Conservation (phyloP, 805 yeast species). For the Candida palmyrensis region DNA sequence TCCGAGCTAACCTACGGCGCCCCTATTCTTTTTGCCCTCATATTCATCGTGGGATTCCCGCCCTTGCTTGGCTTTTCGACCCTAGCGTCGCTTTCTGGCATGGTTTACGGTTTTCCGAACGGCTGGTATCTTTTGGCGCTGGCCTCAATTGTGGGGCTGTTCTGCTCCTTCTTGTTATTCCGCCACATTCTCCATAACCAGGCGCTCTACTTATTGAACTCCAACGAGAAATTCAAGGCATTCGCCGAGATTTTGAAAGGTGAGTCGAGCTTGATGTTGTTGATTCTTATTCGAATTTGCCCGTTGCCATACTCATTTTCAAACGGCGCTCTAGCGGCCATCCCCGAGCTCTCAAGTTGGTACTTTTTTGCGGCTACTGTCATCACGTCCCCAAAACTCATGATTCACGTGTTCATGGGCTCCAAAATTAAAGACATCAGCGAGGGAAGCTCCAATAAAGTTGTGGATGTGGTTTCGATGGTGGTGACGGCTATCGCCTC, state of each 20-base stretch:
- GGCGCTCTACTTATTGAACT: conserved; percentile 56
- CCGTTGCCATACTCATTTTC: conserved; percentile 92
- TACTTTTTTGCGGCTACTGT: conserved; percentile 68
- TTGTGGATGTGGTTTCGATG: conserved; percentile 63
- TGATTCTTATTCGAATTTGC: conserved; percentile 73
- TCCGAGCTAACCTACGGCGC: conserved; percentile 34
- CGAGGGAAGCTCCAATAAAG: conserved; percentile 40
- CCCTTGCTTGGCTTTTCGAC: conserved; percentile 83
- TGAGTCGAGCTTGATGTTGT: conserved; percentile 54
- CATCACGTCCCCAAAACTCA: conserved; percentile 74
- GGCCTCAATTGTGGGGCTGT: conserved; percentile 70
- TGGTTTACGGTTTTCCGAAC: conserved; percentile 71
- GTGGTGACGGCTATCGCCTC: conserved; percentile 52
- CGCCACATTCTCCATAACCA: conserved; percentile 50
- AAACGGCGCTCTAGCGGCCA: conserved; percentile 87
- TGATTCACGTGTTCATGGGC: conserved; percentile 77
- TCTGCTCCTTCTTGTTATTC: conserved; percentile 66
- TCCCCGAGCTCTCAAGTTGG: conserved; percentile 63
- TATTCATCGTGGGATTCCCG: conserved; percentile 78
- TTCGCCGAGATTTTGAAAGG: conserved; percentile 71
- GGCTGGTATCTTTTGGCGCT: conserved; percentile 78
- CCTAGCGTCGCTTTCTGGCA: conserved; percentile 63
- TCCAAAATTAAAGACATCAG: conserved; percentile 68
- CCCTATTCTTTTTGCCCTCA: conserved; percentile 42
- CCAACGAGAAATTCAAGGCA: conserved; percentile 65